Conservation (phyloP, 2,329 filamentous ascomycete genomes). For the Teratosphaeria gauchensis region DNA sequence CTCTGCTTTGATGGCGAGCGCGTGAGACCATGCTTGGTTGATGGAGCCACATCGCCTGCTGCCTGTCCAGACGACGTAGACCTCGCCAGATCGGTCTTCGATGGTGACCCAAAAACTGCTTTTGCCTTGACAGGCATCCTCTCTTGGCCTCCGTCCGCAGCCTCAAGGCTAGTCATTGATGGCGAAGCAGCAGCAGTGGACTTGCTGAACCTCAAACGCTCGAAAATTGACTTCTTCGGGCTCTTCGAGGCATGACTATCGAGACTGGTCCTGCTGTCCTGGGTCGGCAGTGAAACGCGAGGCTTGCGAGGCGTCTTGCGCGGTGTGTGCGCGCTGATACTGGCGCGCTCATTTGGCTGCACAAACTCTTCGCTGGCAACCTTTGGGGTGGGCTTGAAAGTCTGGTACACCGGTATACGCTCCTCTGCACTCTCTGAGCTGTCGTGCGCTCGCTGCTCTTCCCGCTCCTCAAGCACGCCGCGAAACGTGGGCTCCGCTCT, state of each 20-base stretch:
- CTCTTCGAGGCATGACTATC: conserved; percentile 21
- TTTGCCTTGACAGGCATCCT: conserved; percentile 26
- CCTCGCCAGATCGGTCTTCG: conserved; percentile 4
- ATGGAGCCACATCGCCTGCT: conserved; percentile 26
- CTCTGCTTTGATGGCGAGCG: conserved; percentile 23
- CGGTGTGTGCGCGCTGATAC: conserved; percentile 2
- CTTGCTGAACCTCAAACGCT: conserved; percentile 14
- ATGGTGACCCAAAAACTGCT: conserved; percentile 27
- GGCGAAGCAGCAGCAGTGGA: conserved; percentile 1
- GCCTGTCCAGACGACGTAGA: conserved; percentile 22
- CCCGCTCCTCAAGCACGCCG: conserved; percentile 30
- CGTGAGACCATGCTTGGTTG: conserved; percentile 7
- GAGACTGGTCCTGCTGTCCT: conserved; percentile 2
- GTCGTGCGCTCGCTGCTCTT: conserved; percentile 22
- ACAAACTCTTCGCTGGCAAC: conserved; percentile 11
- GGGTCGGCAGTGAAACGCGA: conserved; percentile 4
- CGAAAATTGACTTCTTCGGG: conserved; percentile 33
- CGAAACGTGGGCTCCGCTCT: conserved; percentile 27
- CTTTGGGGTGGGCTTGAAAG: conserved; percentile 17
- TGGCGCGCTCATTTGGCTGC: conserved; percentile 3
- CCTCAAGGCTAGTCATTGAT: conserved; percentile 4
- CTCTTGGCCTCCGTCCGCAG: conserved; percentile 2
- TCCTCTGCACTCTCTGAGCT: conserved; percentile 25
- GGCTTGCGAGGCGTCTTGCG: conserved; percentile 3
- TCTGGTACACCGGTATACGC: conserved; percentile 15